Evolutionary conservation across 2,329 filamentous ascomycete species (phyloP).

Genomic region (Trichoderma atroviride): DNA sequence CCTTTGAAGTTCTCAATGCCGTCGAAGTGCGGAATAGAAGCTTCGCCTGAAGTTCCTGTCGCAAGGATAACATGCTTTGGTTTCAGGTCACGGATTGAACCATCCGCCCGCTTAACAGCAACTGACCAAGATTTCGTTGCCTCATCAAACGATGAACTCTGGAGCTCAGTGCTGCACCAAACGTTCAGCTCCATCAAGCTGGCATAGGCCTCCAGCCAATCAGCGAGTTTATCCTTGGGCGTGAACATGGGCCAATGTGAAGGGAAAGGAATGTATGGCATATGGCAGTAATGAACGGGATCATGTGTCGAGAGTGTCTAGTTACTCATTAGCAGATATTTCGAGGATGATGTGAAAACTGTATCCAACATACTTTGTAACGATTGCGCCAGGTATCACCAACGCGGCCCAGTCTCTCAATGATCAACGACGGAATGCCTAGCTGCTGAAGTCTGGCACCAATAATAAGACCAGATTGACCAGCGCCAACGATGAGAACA

Average conservation of each 20-base stretch:
- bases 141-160: slow-evolving; percentile 54
- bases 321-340: neutral
- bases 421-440: slow-evolving; percentile 56
- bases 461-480: neutral
- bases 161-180: slow-evolving; percentile 59
- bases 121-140: slow-evolving; percentile 56
- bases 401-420: slow-evolving; percentile 49
- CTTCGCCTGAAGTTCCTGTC: neutral
- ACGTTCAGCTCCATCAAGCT: slow-evolving; percentile 66
- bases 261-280: slow-evolving; percentile 68
- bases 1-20: neutral
- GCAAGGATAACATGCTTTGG: neutral
- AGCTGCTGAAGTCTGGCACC: slow-evolving; percentile 3
- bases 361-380: slow-evolving; percentile 47
- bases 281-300: slow-evolving; percentile 62
- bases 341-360: neutral
- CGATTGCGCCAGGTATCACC: slow-evolving; percentile 68
- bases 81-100: neutral
- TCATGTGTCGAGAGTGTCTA: slow-evolving; percentile 67
- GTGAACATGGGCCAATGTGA: slow-evolving; percentile 69
- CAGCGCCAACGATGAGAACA: slow-evolving; percentile 8
- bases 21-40: slow-evolving; percentile 1
- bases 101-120: neutral
- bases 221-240: slow-evolving; percentile 70
- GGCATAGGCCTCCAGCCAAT: slow-evolving; percentile 69